Evolutionary conservation across 306 rosid species (phyloP), one percentile per base, ranked within the genome.

Genomic region (Rubus parviflorus): DNA sequence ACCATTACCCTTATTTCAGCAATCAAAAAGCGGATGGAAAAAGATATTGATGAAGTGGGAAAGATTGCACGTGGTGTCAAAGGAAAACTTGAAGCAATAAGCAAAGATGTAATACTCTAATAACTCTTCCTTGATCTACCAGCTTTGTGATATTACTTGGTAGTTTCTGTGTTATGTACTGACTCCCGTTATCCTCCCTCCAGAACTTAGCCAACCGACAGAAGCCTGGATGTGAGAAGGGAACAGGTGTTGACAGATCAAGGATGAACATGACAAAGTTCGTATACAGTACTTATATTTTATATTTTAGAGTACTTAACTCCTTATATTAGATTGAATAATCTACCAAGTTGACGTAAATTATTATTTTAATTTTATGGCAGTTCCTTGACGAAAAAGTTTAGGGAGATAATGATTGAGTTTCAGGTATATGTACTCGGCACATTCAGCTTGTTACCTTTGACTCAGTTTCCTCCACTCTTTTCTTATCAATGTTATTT

Each of bases 1-100:
- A 62, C 41, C 49, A 11, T 30, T 64, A n/a, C 70, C 19, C 57
- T 25, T 8, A 49, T 80, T 81, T 86, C 93, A 94, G 98, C 88
- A 66, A 92, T 95, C 81, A 95, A 92, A 78, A 95, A 92, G 89
- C 93, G 95, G 78, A 95, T 95, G 98, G 98, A 95, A 80, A 95
- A 88, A 78, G 98, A 92, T 83, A 89, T 92, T 62, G 98, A 95
- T 86, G 98, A 95, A 85, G 98, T 95, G 81, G 95, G 97, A 71
- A 92, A 92, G 96, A 88, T 90, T 79, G 97, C 97, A 38, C 89
- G 90, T 13, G 83, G 84, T 73, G 86, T 92, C 85, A 95, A 95
- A 81, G 81, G 89, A 70, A 95, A 83, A 81, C 84, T 95, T 47
- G 98, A 92, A 84, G 97, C 90, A 62, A 78, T 95, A 75, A 90